These are phyloP conservation scores for Sicyos edulis DNA, from an alignment of 306 rosid species.

Conservation along the genomic window DNA sequence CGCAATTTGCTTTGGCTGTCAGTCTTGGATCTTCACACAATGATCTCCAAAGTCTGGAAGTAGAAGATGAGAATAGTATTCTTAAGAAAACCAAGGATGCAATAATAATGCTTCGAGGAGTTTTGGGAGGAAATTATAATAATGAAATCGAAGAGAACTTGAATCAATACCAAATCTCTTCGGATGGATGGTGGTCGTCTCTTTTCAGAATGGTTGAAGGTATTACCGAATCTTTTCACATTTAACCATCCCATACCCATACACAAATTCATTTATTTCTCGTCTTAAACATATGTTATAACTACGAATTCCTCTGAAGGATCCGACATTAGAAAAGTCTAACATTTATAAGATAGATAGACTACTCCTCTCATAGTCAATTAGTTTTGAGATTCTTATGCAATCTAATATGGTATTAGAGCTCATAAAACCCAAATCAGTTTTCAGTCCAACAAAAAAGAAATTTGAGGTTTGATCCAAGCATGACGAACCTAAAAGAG, in stretches of 20 bases:
- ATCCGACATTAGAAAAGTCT: too few species aligned
- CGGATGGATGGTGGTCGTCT: slow-evolving; percentile 72
- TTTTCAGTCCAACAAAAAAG: too few species aligned
- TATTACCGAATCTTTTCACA: slow-evolving; percentile 26
- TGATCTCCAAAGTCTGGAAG: slow-evolving; percentile 54
- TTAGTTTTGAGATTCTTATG: too few species aligned
- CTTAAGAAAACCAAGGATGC: slow-evolving; percentile 60
- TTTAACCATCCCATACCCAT: background rate
- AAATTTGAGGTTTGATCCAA: too few species aligned
- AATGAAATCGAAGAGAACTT: slow-evolving; percentile 57
- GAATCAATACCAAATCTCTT: slow-evolving; percentile 36
- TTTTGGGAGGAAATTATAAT: slow-evolving; percentile 79
- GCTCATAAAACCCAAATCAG: too few species aligned
- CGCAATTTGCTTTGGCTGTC: slow-evolving; percentile 74
- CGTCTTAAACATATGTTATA: too few species aligned
- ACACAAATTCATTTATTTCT: too few species aligned
- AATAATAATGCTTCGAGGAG: slow-evolving; percentile 59
- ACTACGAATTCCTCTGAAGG: too few species aligned
- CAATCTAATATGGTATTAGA: too few species aligned
- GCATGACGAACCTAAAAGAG: too few species aligned
- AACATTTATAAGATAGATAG: too few species aligned
- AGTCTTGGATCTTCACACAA: slow-evolving; percentile 76
- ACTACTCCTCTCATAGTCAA: too few species aligned
- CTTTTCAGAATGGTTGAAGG: slow-evolving; percentile 89
- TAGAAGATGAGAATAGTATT: slow-evolving; percentile 39